These are phyloP conservation scores for Leccinum longicurvipes DNA, from an alignment of 768 basidiomycete genomes.

Conservation along the genomic window DNA sequence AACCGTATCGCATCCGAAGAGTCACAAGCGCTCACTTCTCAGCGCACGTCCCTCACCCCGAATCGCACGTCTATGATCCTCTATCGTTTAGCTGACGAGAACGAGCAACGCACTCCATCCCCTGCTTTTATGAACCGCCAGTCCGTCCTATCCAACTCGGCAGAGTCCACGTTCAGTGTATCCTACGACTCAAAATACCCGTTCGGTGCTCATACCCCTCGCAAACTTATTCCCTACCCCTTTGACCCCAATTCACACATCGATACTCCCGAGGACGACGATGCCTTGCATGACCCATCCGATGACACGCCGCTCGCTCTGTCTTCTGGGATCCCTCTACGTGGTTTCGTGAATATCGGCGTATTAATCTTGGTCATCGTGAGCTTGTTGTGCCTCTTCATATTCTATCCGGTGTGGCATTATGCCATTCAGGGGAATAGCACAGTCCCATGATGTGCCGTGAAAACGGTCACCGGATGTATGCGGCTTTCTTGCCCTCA, in stretches of 20 bases:
- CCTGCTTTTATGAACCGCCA: conserved; percentile 36
- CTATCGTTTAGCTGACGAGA: conserved; percentile 50
- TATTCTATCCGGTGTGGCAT: conserved; percentile 73
- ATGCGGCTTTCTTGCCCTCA: background rate
- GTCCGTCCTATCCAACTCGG: conserved; percentile 50
- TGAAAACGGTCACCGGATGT: background rate
- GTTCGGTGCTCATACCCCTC: conserved; percentile 28
- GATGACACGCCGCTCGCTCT: conserved; percentile 27
- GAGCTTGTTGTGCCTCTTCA: conserved; percentile 69
- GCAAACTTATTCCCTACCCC: conserved; percentile 60
- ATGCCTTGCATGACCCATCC: conserved; percentile 65
- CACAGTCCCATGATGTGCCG: conserved; percentile 5
- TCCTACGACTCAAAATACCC: conserved; percentile 69
- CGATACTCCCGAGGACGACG: conserved; percentile 68
- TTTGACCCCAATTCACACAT: conserved; percentile 64
- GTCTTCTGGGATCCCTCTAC: conserved; percentile 31
- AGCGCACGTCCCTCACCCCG: conserved; percentile 14
- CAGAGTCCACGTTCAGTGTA: conserved; percentile 47
- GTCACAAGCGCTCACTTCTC: conserved; percentile 38
- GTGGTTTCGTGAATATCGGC: conserved; percentile 66
- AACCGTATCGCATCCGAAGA: conserved; percentile 45
- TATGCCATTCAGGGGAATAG: conserved; percentile 1
- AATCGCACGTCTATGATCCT: conserved; percentile 62
- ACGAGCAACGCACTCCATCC: conserved; percentile 31
- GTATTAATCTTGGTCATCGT: conserved; percentile 61